Evolutionary conservation across 208 protist species (phyloP).

Genomic region (Leishmania mexicana): DNA sequence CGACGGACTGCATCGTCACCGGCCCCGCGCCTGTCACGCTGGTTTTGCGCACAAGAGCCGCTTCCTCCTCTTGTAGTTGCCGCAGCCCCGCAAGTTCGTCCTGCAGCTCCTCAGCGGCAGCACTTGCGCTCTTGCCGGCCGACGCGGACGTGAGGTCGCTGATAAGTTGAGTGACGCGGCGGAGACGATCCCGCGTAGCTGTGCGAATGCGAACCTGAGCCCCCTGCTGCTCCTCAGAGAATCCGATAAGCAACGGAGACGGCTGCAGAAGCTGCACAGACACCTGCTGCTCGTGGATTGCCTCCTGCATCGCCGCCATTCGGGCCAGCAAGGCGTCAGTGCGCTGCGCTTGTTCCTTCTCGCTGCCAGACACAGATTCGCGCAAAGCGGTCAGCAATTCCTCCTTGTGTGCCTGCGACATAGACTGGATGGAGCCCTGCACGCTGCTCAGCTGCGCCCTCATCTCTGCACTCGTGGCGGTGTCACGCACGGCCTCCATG

Average conservation of each 20-base stretch:
- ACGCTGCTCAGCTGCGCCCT: conserved; percentile 19
- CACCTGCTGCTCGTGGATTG: conserved; percentile 21
- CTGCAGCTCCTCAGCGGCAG: conserved; percentile 1
- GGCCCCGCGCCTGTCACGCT: not conserved
- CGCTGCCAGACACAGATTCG: conserved; percentile 2
- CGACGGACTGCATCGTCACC: conserved; percentile 22
- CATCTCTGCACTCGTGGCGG: conserved; percentile 10
- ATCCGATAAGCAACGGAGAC: conserved; percentile 7
- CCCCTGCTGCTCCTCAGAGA: conserved; percentile 23
- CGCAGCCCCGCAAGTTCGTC: conserved; percentile 19
- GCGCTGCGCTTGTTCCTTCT: conserved; percentile 12
- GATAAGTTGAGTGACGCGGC: conserved; percentile 13
- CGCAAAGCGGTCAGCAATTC: conserved; percentile 18
- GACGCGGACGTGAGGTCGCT: not conserved
- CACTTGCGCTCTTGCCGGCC: not conserved
- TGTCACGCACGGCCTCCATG: conserved; percentile 19
- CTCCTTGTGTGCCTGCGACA: conserved; percentile 6
- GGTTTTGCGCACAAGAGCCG: conserved; percentile 14
- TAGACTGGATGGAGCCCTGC: conserved; percentile 3
- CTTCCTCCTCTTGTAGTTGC: conserved; percentile 24
- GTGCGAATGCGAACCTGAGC: conserved; percentile 16
- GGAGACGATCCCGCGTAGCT: conserved; percentile 19
- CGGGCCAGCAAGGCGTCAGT: conserved; percentile 13
- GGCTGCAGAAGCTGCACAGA: conserved; percentile 31
- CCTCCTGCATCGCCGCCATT: conserved; percentile 23